Base-by-base conservation (phyloP, 140 eudicot genomes). In the Flaveria floridana region DNA sequence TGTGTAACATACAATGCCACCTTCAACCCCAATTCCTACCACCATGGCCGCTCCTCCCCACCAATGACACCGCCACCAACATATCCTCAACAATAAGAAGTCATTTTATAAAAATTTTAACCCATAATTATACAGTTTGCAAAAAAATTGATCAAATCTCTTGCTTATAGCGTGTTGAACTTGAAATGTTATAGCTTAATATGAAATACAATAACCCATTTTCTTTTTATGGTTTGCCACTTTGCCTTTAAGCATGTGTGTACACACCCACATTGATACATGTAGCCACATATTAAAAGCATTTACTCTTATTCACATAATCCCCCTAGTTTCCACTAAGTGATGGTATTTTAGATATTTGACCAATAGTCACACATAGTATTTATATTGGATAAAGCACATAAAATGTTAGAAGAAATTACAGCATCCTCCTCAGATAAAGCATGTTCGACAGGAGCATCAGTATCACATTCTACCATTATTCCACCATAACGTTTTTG, bases 401-500 rank as follows among this genome's bases (percentile, higher is more conserved):
- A 20, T 10, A 41, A 68, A 68, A 39, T 58, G 11, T 20, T 28
- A 28, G 9, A 57, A 70, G 52, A 75, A 78, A 90, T 85, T 87
- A 91, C 99, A 52, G 96, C 95, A 78, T 94, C 97, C 78, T 91
- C 99, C 52, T 59, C 83, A 21, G 97, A 86, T 77, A 94, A 91
- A 77, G 82, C 90, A 69, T 76, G 96, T 76, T 94, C 99, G 8
- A 81, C 39, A 14, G 96, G 99, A 2, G 94, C 68, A 78, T 87
- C 99, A 19, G 96, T 85, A 72, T 84, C 90, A 72, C 97, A 94
- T 76, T 88, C 96, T 25, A 86, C 84, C 97, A 94, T 94, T 74
- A 88, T 85, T 71, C 99, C 99, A 57, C 99, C 97, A 75, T 84
- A 90, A 25, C 92, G 78, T 84, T 82, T 95, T 81, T 94, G 97